Conservation (phyloP, 2,329 filamentous ascomycete species). For the Thielaviopsis populi region DNA sequence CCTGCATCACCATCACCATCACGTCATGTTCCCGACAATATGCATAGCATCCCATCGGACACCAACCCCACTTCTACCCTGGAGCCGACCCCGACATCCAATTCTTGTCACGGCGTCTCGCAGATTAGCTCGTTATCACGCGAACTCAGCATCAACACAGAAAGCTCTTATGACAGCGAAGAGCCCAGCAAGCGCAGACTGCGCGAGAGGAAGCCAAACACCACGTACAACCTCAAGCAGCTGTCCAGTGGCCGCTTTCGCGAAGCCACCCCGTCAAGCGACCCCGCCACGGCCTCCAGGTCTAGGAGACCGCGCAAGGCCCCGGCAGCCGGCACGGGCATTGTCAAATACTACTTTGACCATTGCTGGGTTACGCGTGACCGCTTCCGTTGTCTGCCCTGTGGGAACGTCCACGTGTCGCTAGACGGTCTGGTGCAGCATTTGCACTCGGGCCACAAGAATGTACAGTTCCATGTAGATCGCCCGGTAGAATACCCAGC, state of each 20-base stretch:
- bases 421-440: conserved; percentile 36
- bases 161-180: neutral
- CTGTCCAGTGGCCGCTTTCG: conserved; percentile 30
- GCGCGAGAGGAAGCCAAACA: neutral
- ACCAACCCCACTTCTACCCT: neutral
- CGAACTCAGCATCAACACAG: neutral
- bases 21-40: neutral
- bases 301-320: neutral
- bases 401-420: conserved; percentile 33
- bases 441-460: conserved; percentile 21
- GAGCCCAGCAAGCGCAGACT: neutral
- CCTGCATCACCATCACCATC: neutral
- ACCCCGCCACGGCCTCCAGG: neutral
- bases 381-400: conserved; percentile 36
- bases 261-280: neutral
- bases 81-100: neutral
- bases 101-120: neutral
- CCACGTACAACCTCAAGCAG: conserved; percentile 41
- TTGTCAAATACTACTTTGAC: conserved; percentile 32
- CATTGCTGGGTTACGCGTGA: conserved; percentile 33
- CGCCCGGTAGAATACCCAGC: conserved; percentile 29
- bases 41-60: neutral
- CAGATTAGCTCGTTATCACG: neutral
- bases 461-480: neutral
- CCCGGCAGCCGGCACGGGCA: conserved; percentile 21